Evolutionary conservation across 768 basidiomycete species (phyloP), one percentile per base, ranked within the genome.

Genomic region (Termitomyces sp.): DNA sequence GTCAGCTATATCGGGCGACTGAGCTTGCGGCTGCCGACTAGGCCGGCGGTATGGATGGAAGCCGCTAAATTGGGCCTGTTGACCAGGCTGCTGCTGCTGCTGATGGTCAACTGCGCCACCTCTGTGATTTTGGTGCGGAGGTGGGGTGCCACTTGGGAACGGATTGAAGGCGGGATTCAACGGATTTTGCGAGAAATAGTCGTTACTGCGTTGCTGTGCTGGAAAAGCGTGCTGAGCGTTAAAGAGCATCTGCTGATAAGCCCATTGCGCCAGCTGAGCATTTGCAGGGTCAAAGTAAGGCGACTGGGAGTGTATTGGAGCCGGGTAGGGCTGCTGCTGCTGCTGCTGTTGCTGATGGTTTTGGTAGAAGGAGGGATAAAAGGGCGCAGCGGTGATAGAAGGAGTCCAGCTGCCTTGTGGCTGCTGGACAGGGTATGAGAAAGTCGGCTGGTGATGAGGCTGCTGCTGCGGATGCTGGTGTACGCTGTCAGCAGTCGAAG

Each of bases 161-260:
- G 83, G 81, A 68, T 77, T 84, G 71, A 86, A 89, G 50, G 68
- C 62, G 57, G 67, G 73, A 42, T 70, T 57, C 58, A 82, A 73
- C 60, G 81, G 83, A 66, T 75, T 76, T 62, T 79, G 83, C n/a
- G 77, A 68, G 63, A 82, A 87, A 71, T 82, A 87, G 47, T 87
- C 86, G 44, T 66, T 69, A 34, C 74, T 73, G 38, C 80, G 77
- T 65, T 78, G 43, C 25, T 54, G 70, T 59, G 63, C 70, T 31
- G 70, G 68, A 65, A 77, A 80, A 45, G 73, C 76, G 46, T 83
- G 82, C 63, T 85, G 82, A 46, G 85, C 85, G 65, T 82, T 85
- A 74, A 84, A 88, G 85, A 93, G 85, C 90, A 92, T 92, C 66
- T 92, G 90, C 72, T 92, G 90, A 73, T 93, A 93, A 37, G 90